Base-by-base conservation (phyloP, 257 asterid genomes). In the Misopates orontium region DNA sequence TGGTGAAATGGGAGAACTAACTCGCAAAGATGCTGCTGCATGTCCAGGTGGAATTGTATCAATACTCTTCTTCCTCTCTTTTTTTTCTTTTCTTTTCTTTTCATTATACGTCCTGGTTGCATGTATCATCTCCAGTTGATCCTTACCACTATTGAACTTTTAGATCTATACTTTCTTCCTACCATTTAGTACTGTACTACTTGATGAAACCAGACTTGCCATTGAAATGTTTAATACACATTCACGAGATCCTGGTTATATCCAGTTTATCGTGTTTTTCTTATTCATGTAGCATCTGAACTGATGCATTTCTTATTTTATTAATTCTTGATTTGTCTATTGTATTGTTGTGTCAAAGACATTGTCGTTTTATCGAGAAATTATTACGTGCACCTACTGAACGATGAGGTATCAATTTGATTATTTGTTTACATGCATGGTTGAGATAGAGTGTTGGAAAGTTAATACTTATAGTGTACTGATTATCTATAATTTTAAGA, bases 241-340 rank as follows among this genome's bases (percentile, higher is more conserved):
- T 44, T 56, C 58, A 20, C 10, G 9, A 41, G 50, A 17, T 40
- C 59, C 24, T 60, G 56, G 14, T 70, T 70, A 50, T 64, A 59
- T 60, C 31, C 51, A 49, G 62, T 63, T 36, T 44, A 51, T 60
- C 52, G 10, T 17, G 36, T 28, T 36, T 17, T 31, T 24, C 31
- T 48, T 45, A 56, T n/a, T 36, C 23, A 66, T 12, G 62, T 39
- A 17, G 24, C 16, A 36, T 19, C 51, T 8, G 20, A 20, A 39
- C 5, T 28, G 56, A 41, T 52, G 28, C 21, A 65, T 41, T 22
- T 22, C 15, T 10, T 12, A 40, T 50, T 52, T 50, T 0, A 16
- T 25, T n/a, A 20, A 32, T 66, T 19, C 28, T 7, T 17, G 13
- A 17, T 28, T 56, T 24, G 31, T 36, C 31, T 17, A 8, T n/a